phyloP scores from a whole-genome alignment of 768 basidiomycete genomes.

The Tylopilus vinaceipallidus region DNA sequence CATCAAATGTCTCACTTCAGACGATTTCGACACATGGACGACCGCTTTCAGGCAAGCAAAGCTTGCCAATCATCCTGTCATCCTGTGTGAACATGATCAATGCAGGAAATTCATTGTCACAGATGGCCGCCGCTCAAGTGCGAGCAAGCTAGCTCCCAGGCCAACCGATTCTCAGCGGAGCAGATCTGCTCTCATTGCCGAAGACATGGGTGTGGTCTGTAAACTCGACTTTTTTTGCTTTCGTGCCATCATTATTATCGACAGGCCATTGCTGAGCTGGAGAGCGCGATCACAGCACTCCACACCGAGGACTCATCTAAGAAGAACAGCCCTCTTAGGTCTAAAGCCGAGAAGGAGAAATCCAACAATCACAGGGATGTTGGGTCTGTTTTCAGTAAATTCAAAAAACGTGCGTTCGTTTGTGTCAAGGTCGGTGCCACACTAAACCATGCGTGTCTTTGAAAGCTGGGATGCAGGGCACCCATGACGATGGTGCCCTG shows the following conservation, averaged over 20 bases:
- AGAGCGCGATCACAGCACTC: conserved; percentile 48
- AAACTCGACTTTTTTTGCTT: not conserved
- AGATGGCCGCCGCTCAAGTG: conserved; percentile 36
- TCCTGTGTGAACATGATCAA: conserved; percentile 18
- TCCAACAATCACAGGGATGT: conserved; percentile 31
- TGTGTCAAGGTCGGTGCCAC: not conserved
- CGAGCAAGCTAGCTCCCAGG: conserved; percentile 37
- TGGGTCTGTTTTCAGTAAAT: conserved; percentile 50
- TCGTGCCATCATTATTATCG: conserved; percentile 1
- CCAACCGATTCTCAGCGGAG: conserved; percentile 45
- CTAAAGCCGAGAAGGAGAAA: conserved; percentile 48
- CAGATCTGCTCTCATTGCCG: conserved; percentile 51
- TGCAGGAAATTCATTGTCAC: conserved; percentile 59
- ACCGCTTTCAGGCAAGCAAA: conserved; percentile 59
- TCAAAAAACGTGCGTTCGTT: conserved; percentile 52
- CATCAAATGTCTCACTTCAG: conserved; percentile 68
- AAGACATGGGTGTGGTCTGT: conserved; percentile 67
- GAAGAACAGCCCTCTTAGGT: conserved; percentile 33
- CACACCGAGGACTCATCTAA: conserved; percentile 39
- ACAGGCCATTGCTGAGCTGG: conserved; percentile 60
- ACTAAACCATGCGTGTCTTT: conserved; percentile 1
- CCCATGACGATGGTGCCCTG: conserved; percentile 29
- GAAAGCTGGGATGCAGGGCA: conserved; percentile 19
- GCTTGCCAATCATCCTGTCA: conserved; percentile 1
- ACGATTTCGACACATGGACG: conserved; percentile 78